Base-by-base conservation (phyloP, 768 basidiomycete genomes). In the Agaricus subrufescens region DNA sequence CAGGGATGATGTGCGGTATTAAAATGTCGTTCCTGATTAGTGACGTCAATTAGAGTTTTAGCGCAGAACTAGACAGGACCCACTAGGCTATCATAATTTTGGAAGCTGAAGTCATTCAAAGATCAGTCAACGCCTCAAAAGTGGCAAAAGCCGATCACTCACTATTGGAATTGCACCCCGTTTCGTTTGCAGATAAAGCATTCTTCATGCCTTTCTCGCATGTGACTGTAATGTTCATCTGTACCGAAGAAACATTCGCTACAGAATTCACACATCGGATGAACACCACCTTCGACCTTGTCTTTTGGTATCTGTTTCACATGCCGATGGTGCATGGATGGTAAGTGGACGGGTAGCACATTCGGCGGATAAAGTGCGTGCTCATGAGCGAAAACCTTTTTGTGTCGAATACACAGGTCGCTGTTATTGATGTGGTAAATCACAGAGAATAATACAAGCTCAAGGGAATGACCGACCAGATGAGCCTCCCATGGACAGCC, bases 311-410 rank as follows among this genome's bases (percentile, higher is more conserved):
- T 40, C 53, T 64, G 40, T 59, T 71, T 73, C 54, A 74, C 76
- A 57, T 72, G 64, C 34, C 77, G 68, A 49, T 65, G 73, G 25
- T 73, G 74, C 65, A 86, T 78, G 0, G 91, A 89, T 0, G 94
- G 94, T 4, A 96, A 75, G 67, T 98, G 94, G 3, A 82, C 57
- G 6, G 81, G 75, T 3, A 96, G 68, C 5, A 75, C 52, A 73
- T 65, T 85, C 58, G 67, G 79, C 1, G 85, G 76, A 66, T 96
- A 99, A 27, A 97, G 68, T 1, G 85, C 82, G 65, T 98, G 96
- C 69, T 99, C 96, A 70, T 99, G 95, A 1, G 91, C 78, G 68
- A 99, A 99, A 39, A 98, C 89, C 63, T 97, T 97, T 73, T 98
- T 95, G 68, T 79, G 80, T 50, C 85, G 79, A 54, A 94, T 85